A percentile compares a stretch with the other conserved stretches of the same genome.
Conservation (phyloP, 78 protist species). For the Cavenderia fasciculata region DNA sequence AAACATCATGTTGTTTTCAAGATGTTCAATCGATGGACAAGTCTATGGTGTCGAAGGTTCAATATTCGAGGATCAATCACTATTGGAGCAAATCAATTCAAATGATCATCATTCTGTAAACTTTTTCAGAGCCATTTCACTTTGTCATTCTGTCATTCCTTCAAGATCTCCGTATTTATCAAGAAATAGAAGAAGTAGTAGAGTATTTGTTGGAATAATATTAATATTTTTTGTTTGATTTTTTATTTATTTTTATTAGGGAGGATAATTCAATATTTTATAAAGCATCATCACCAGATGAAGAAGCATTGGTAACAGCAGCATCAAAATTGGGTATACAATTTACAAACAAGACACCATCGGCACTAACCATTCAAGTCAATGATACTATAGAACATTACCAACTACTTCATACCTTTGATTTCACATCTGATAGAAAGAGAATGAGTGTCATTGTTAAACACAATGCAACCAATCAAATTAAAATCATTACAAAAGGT, state of each 20-base stretch:
- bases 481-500: conserved; percentile 83
- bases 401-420: conserved; percentile 81
- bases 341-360: conserved; percentile 44
- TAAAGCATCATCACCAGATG: conserved; percentile 95
- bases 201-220: background rate
- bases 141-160: conserved; percentile 65
- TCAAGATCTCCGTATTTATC: background rate
- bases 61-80: background rate
- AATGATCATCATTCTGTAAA: background rate
- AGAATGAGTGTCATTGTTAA: conserved; percentile 87
- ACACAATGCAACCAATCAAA: background rate
- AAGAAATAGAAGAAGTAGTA: background rate
- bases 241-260: background rate
- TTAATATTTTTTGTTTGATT: background rate
- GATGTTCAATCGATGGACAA: conserved; percentile 60
- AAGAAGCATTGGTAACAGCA: conserved; percentile 91
- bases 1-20: conserved; percentile 79
- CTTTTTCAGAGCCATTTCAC: conserved; percentile 37
- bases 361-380: background rate
- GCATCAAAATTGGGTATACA: conserved; percentile 80
- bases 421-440: conserved; percentile 86
- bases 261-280: conserved; percentile 20
- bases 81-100: background rate
- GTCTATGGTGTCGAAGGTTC: conserved; percentile 12
- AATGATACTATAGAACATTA: background rate